These are phyloP conservation scores for Trichoderma asperellum DNA, from an alignment of 2,329 filamentous ascomycete species.

Conservation along the genomic window DNA sequence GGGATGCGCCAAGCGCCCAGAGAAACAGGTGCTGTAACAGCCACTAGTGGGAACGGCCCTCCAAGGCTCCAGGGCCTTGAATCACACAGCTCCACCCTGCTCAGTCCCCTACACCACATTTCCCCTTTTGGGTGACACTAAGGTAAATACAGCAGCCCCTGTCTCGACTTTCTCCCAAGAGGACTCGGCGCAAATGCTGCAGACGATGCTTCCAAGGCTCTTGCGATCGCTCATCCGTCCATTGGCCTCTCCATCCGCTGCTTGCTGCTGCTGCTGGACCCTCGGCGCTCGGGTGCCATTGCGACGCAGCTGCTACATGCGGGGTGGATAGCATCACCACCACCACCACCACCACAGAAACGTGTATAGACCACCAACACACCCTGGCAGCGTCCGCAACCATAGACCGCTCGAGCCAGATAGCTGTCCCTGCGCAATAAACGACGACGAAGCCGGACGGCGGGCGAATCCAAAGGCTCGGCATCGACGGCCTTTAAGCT, in stretches of 20 bases:
- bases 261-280: slow-evolving; percentile 24
- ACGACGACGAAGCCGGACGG: neutral
- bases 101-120: slow-evolving; percentile 27
- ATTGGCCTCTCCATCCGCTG: slow-evolving; percentile 27
- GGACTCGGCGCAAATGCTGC: slow-evolving; percentile 34
- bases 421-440: slow-evolving; percentile 11
- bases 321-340: neutral
- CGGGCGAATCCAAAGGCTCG: neutral
- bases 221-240: slow-evolving; percentile 22
- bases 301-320: slow-evolving; percentile 25
- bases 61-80: slow-evolving; percentile 19
- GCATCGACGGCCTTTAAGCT: neutral
- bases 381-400: slow-evolving; percentile 9
- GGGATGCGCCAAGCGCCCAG: neutral
- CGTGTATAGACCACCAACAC: neutral
- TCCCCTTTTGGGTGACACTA: slow-evolving; percentile 27
- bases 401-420: slow-evolving; percentile 29
- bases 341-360: neutral
- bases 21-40: slow-evolving; percentile 2
- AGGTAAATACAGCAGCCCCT: slow-evolving; percentile 22
- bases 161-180: slow-evolving; percentile 25
- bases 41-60: neutral
- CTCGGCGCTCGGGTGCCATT: slow-evolving; percentile 15
- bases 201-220: slow-evolving; percentile 47
- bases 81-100: neutral